Percentiles rank a stretch among this genome's conserved stretches.
These are phyloP conservation scores for Podospora pseudocomata DNA, from an alignment of 495 filamentous ascomycete species.

Conservation along the genomic window DNA sequence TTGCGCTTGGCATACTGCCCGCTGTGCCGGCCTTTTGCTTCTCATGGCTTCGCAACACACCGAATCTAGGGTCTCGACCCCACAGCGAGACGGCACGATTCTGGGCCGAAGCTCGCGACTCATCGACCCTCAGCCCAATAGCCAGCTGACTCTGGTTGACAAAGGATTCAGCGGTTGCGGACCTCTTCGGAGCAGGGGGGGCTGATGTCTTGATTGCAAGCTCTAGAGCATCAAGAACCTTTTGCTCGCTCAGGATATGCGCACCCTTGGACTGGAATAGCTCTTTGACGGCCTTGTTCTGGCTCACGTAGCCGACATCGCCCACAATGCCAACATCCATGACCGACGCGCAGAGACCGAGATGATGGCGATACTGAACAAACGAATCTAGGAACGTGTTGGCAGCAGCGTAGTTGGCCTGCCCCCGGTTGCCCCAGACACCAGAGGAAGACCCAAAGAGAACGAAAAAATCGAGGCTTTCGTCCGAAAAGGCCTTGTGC, in stretches of 20 bases:
- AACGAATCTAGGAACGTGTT: constrained; percentile 54
- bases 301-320: constrained; percentile 21
- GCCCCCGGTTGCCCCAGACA: constrained; percentile 48
- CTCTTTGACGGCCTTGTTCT: background rate
- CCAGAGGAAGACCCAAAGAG: constrained; percentile 36
- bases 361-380: constrained; percentile 22
- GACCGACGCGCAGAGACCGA: constrained; percentile 15
- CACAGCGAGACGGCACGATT: background rate
- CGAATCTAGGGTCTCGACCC: background rate
- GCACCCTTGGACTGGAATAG: background rate
- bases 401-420: constrained; percentile 55
- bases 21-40: too few species aligned
- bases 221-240: background rate
- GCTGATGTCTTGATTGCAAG: background rate
- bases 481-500: background rate
- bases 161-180: background rate
- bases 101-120: background rate
- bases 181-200: background rate
- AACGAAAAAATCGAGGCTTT: constrained; percentile 55
- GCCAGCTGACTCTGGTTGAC: background rate
- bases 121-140: background rate
- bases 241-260: background rate
- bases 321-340: constrained; percentile 25
- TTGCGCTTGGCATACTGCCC: background rate
- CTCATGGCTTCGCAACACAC: background rate